Percentiles rank a stretch among this genome's conserved stretches.
These are phyloP conservation scores for Tagetes patula DNA, from an alignment of 129 eudicot species.

Conservation along the genomic window DNA sequence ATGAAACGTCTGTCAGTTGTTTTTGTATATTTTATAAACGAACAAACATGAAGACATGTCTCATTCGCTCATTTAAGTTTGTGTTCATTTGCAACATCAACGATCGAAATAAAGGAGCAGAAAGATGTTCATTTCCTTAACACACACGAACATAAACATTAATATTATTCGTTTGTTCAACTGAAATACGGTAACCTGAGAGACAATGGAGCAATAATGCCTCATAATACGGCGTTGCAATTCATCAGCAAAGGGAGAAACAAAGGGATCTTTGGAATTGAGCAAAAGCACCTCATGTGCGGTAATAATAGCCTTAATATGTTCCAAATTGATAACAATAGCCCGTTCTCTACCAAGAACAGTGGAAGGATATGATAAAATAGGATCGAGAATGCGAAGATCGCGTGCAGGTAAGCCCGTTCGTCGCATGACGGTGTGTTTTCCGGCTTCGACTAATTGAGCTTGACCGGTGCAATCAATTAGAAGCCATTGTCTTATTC, in stretches of 20 bases:
- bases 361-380: constrained; percentile 29
- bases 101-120: neutral
- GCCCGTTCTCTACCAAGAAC: constrained; percentile 53
- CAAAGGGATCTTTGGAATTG: constrained; percentile 75
- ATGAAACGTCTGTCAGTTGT: neutral
- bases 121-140: neutral
- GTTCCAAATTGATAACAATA: constrained; percentile 90
- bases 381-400: constrained; percentile 28
- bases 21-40: neutral
- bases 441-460: constrained; percentile 37
- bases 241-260: constrained; percentile 72
- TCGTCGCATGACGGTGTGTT: constrained; percentile 26
- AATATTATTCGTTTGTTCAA: neutral
- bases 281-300: constrained; percentile 77
- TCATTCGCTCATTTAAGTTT: neutral
- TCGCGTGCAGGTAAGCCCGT: constrained; percentile 33
- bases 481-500: constrained; percentile 38
- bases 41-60: neutral
- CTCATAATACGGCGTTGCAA: constrained; percentile 60
- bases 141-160: neutral
- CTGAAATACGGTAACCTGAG: constrained; percentile 45
- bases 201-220: constrained; percentile 51
- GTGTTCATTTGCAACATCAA: neutral
- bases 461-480: constrained; percentile 33
- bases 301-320: constrained; percentile 86